Percentiles rank a stretch among this genome's conserved stretches.
phyloP scores from a whole-genome alignment of 139 green algal species.

The Nannochloris sp. region DNA sequence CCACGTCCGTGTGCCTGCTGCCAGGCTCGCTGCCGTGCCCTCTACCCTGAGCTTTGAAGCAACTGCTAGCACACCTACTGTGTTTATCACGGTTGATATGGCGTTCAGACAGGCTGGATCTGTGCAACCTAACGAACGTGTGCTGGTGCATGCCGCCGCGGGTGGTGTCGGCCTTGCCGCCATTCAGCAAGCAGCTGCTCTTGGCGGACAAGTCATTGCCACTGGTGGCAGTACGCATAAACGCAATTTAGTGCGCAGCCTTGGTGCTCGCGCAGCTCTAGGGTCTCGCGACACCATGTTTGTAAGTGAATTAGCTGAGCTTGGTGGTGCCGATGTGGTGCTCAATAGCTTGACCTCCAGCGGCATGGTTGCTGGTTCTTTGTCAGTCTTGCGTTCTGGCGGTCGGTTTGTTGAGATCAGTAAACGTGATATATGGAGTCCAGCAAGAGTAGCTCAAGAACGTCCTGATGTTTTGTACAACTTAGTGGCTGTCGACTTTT shows the following conservation, averaged over 20 bases:
- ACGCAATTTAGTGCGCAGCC: constrained; percentile 38
- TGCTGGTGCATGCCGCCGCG: constrained; percentile 62
- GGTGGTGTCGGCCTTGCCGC: constrained; percentile 64
- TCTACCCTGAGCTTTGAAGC: constrained; percentile 44
- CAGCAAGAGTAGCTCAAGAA: constrained; percentile 39
- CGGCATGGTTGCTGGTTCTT: constrained; percentile 64
- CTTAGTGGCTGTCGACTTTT: constrained; percentile 76
- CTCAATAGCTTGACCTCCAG: constrained; percentile 76
- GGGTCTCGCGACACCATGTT: constrained; percentile 51
- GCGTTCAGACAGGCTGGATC: constrained; percentile 25
- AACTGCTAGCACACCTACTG: constrained; percentile 58
- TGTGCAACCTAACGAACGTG: constrained; percentile 25
- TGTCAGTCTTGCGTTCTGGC: constrained; percentile 44
- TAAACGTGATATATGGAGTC: constrained; percentile 78
- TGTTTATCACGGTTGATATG: constrained; percentile 63
- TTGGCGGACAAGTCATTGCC: constrained; percentile 27
- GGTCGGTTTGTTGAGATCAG: constrained; percentile 68
- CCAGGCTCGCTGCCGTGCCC: constrained; percentile 49
- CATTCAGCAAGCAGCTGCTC: constrained; percentile 32
- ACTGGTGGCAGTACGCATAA: constrained; percentile 46
- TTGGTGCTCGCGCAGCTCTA: constrained; percentile 31
- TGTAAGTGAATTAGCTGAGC: constrained; percentile 33
- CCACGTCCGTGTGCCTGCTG: constrained; percentile 27
- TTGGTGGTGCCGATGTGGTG: constrained; percentile 48
- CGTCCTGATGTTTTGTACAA: constrained; percentile 60